A percentile compares a stretch with the other conserved stretches of the same genome.
phyloP scores from a whole-genome alignment of 2,329 filamentous ascomycete species.

The Trichophaea hybrida region DNA sequence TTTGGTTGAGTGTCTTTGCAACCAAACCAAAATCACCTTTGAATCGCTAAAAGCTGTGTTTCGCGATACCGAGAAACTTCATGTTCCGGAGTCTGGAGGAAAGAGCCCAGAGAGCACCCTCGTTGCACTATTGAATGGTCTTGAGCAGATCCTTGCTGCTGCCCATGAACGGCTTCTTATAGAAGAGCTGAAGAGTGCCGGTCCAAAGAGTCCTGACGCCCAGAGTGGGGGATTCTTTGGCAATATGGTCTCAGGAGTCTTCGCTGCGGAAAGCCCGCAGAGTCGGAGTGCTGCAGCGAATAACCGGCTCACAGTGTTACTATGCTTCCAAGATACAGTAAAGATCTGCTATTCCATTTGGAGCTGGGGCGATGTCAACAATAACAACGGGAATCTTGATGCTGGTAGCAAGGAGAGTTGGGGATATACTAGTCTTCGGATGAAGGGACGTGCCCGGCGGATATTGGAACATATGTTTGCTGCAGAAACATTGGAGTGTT shows the following conservation, averaged over 20 bases:
- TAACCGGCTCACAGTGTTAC: conserved; percentile 75
- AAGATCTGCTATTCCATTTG: conserved; percentile 86
- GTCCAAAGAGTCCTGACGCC: conserved; percentile 65
- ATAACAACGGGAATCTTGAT: conserved; percentile 46
- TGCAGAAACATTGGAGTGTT: conserved; percentile 79
- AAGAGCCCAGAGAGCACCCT: conserved; percentile 54
- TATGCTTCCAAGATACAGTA: conserved; percentile 95
- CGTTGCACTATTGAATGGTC: conserved; percentile 76
- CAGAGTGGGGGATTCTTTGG: conserved; percentile 71
- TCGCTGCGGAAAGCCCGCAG: conserved; percentile 61
- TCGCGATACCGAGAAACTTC: conserved; percentile 30
- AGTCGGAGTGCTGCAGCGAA: conserved; percentile 79
- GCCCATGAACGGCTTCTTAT: conserved; percentile 68
- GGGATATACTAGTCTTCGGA: conserved; percentile 73
- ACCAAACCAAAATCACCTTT: conserved; percentile 61
- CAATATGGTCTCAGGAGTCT: conserved; percentile 85
- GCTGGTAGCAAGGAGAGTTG: conserved; percentile 63
- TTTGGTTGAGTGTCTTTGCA: conserved; percentile 76
- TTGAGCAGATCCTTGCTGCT: conserved; percentile 78
- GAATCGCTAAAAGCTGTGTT: conserved; percentile 54
- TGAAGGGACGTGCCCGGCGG: conserved; percentile 76
- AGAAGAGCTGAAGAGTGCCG: conserved; percentile 54
- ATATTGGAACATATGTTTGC: conserved; percentile 86
- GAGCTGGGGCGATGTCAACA: conserved; percentile 64
- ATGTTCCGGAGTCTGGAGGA: conserved; percentile 22